These are phyloP conservation scores for Grigorovia transvaalensis DNA, from an alignment of 805 yeast species.

Conservation along the genomic window DNA sequence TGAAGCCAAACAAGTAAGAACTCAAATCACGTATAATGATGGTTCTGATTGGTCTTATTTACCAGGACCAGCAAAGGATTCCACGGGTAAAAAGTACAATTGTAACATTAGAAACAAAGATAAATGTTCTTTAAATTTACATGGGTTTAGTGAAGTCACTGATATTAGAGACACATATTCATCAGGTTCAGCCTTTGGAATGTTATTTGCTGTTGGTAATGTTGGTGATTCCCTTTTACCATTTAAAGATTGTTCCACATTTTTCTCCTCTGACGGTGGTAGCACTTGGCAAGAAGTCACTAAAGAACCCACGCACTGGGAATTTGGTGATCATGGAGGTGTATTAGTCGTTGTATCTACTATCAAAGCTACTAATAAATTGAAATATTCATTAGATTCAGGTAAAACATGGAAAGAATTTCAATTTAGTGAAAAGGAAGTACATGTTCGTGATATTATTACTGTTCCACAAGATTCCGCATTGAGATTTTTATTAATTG, in stretches of 20 bases:
- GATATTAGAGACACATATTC: slow-evolving; percentile 81
- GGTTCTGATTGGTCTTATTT: slow-evolving; percentile 80
- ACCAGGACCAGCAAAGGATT: slow-evolving; percentile 57
- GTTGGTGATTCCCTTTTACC: slow-evolving; percentile 57
- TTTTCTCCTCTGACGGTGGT: slow-evolving; percentile 84
- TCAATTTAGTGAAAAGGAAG: slow-evolving; percentile 47
- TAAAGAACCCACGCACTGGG: slow-evolving; percentile 81
- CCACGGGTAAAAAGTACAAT: slow-evolving; percentile 43
- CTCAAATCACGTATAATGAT: slow-evolving; percentile 78
- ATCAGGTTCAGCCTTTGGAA: slow-evolving; percentile 81
- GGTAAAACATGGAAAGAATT: slow-evolving; percentile 68
- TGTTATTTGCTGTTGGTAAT: slow-evolving; percentile 87
- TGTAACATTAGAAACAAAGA: slow-evolving; percentile 44
- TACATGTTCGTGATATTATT: slow-evolving; percentile 59
- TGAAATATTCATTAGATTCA: slow-evolving; percentile 64
- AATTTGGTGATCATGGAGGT: slow-evolving; percentile 91
- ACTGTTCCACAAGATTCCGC: slow-evolving; percentile 92
- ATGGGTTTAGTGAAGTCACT: slow-evolving; percentile 79
- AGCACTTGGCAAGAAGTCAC: slow-evolving; percentile 71
- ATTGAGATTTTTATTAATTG: slow-evolving; percentile 60
- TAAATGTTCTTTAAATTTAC: slow-evolving; percentile 73
- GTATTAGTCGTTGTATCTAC: slow-evolving; percentile 63
- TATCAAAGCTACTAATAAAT: slow-evolving; percentile 43
- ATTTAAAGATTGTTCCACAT: slow-evolving; percentile 51
- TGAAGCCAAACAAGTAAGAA: slow-evolving; percentile 47